These are phyloP conservation scores for Triticum turgidum DNA, from an alignment of 176 grass and related monocot species.

Conservation along the genomic window DNA sequence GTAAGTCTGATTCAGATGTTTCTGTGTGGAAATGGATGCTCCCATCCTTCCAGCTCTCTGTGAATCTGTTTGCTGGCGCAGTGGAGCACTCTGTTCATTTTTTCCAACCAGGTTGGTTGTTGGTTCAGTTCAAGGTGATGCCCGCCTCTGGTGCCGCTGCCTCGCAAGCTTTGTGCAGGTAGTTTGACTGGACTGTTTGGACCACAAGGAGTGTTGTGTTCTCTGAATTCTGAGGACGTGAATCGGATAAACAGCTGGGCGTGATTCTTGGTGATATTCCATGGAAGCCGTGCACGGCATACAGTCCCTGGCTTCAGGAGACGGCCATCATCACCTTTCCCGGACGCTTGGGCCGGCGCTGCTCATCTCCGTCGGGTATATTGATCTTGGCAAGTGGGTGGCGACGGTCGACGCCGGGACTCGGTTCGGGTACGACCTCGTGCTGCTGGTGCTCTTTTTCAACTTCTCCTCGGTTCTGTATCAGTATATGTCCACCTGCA, in stretches of 20 bases:
- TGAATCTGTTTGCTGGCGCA: neutral
- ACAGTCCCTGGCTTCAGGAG: slow-evolving; percentile 28
- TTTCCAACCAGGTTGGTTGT: neutral
- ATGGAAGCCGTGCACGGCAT: slow-evolving; percentile 25
- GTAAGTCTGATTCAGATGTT: neutral
- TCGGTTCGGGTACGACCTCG: slow-evolving; percentile 77
- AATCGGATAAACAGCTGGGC: neutral
- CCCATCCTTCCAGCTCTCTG: neutral
- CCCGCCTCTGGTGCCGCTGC: neutral
- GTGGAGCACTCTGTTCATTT: neutral
- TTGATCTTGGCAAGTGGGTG: slow-evolving; percentile 89
- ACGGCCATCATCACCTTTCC: slow-evolving; percentile 34
- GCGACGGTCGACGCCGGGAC: slow-evolving; percentile 58
- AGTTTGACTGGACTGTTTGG: neutral
- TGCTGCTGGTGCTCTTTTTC: slow-evolving; percentile 73
- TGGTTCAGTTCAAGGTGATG: neutral
- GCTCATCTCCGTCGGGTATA: slow-evolving; percentile 72
- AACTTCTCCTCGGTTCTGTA: slow-evolving; percentile 72
- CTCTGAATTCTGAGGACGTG: too few species aligned
- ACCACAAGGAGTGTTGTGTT: neutral
- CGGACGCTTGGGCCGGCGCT: slow-evolving; percentile 63
- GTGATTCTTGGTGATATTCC: neutral
- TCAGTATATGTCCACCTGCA: slow-evolving; percentile 78
- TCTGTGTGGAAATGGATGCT: neutral
- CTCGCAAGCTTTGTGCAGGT: neutral